phyloP scores from a whole-genome alignment of 1,284 basidiomycete species.

The Xerocomus nothofagi region DNA sequence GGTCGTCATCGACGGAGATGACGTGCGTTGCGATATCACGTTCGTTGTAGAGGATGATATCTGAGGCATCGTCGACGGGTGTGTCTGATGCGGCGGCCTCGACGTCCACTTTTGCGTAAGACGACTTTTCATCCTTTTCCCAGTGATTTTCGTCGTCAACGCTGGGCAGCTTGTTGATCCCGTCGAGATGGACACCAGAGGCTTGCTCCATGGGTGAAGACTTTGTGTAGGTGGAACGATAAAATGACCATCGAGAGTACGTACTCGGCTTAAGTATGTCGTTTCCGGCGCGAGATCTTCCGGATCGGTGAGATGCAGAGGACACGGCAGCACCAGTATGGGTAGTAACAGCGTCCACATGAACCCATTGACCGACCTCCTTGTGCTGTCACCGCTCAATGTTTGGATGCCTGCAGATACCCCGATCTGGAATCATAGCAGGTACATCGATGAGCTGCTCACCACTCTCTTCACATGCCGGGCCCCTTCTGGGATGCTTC shows the following conservation, averaged over 20 bases:
- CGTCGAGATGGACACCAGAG: background rate
- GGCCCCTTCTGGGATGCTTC: too few relatives aligned
- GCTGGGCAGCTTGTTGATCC: constrained; percentile 17
- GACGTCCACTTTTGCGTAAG: constrained; percentile 31
- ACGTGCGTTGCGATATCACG: constrained; percentile 53
- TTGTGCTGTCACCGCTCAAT: too few relatives aligned
- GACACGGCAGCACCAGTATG: background rate
- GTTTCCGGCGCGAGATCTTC: background rate
- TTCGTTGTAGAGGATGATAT: constrained; percentile 41
- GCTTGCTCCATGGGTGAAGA: constrained; percentile 7
- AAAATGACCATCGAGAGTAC: background rate
- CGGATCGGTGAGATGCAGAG: background rate
- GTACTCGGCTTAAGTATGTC: constrained; percentile 7
- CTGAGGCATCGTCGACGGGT: constrained; percentile 18
- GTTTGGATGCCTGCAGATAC: too few relatives aligned
- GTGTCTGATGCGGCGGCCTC: constrained; percentile 31
- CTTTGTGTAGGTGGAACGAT: background rate
- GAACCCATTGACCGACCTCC: too few relatives aligned
- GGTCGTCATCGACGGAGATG: constrained; percentile 56
- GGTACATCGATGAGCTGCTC: too few relatives aligned
- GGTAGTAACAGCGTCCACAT: too few relatives aligned
- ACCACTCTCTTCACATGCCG: too few relatives aligned
- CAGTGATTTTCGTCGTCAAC: constrained; percentile 35
- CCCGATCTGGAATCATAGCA: too few relatives aligned
- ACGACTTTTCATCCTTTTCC: constrained; percentile 13